Conservation (phyloP, 2,329 filamentous ascomycete species). For the Fusarium coffeatum region DNA sequence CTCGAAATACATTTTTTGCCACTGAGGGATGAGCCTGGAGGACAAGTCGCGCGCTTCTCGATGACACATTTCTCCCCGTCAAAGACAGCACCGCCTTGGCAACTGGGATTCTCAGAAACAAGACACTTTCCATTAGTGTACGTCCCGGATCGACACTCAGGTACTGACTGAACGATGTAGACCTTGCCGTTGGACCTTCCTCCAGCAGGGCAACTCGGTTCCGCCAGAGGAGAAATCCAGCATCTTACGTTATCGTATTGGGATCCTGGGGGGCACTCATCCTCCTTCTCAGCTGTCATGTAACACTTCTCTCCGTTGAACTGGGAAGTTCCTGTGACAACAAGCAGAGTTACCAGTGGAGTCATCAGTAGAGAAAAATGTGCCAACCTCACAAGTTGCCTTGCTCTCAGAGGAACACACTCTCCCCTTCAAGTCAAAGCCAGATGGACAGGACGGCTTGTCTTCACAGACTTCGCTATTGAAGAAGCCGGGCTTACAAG, state of each 20-base stretch:
- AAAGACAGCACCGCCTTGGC: neutral
- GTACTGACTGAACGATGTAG: neutral
- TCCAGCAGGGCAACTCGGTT: neutral
- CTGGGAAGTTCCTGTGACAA: neutral
- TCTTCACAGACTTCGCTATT: constrained; percentile 28
- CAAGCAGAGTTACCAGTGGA: constrained; percentile 6
- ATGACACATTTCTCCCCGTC: constrained; percentile 7
- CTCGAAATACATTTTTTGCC: constrained; percentile 14
- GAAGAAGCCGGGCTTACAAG: constrained; percentile 15
- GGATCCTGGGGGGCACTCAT: neutral
- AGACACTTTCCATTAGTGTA: constrained; percentile 13
- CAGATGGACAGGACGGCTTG: constrained; percentile 11
- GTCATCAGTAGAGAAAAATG: neutral
- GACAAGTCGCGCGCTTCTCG: constrained; percentile 1
- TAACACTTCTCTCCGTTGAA: constrained; percentile 5
- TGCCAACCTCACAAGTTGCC: neutral
- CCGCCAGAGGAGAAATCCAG: neutral
- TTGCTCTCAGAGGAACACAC: constrained; percentile 9
- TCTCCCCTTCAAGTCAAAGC: neutral
- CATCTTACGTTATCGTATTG: neutral
- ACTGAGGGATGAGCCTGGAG: constrained; percentile 1
- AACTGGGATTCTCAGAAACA: neutral
- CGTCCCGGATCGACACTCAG: neutral
- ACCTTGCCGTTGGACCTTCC: constrained; percentile 6
- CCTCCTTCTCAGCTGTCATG: neutral